Conservation (phyloP, 495 filamentous ascomycete genomes). For the Aspergillus bridgeri region DNA sequence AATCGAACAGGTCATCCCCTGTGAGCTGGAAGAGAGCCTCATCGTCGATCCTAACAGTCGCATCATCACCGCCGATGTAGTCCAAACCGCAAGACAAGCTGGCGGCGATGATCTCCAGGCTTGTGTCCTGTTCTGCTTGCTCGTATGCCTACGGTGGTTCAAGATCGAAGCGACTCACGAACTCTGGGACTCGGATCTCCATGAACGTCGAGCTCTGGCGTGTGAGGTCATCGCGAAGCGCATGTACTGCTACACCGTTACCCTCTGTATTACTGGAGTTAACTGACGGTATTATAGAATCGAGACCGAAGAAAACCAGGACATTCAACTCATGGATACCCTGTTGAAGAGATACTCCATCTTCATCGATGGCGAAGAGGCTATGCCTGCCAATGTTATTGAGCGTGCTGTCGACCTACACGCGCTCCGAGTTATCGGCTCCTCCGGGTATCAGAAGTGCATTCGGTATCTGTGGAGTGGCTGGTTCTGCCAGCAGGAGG, state of each 20-base stretch:
- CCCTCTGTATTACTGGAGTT: neutral
- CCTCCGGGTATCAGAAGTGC: slow-evolving; percentile 93
- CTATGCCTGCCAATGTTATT: slow-evolving; percentile 76
- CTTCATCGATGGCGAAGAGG: slow-evolving; percentile 65
- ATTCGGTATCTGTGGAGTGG: slow-evolving; percentile 89
- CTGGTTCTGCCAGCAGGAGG: slow-evolving; percentile 92
- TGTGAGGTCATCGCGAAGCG: slow-evolving; percentile 94
- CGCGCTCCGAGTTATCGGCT: slow-evolving; percentile 79
- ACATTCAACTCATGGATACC: slow-evolving; percentile 72
- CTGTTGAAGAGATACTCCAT: slow-evolving; percentile 92
- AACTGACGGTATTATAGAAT: slow-evolving; percentile 50
- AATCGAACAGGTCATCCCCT: slow-evolving; percentile 82
- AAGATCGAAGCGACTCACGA: slow-evolving; percentile 73
- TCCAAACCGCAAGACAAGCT: slow-evolving; percentile 73
- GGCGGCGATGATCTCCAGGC: slow-evolving; percentile 70
- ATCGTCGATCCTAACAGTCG: slow-evolving; percentile 77
- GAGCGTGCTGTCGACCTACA: slow-evolving; percentile 93
- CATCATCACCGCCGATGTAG: slow-evolving; percentile 75
- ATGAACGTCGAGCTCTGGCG: slow-evolving; percentile 72
- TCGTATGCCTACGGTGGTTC: slow-evolving; percentile 92
- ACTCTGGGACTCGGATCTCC: slow-evolving; percentile 87
- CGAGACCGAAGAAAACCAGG: slow-evolving; percentile 72
- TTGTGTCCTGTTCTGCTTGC: slow-evolving; percentile 81
- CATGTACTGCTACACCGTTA: slow-evolving; percentile 47
- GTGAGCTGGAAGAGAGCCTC: slow-evolving; percentile 69